phyloP scores from a whole-genome alignment of 495 filamentous ascomycete species.

The Geoglossum glabrum region DNA sequence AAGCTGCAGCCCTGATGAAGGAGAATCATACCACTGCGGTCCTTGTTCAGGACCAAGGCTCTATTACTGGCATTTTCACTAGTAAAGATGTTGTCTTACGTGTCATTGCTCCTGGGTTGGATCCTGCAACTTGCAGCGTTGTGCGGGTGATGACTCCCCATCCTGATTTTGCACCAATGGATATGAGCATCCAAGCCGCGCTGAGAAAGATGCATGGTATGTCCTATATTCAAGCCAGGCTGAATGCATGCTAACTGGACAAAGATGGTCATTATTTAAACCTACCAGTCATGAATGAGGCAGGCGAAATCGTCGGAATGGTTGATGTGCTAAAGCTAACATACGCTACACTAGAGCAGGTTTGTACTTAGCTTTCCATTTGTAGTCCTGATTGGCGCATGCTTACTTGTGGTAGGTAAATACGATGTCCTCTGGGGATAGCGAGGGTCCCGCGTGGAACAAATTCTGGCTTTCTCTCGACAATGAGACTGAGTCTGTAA shows the following conservation, averaged over 20 bases:
- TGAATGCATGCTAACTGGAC: neutral
- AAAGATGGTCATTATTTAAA: slow-evolving; percentile 95
- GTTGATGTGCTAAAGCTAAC: slow-evolving; percentile 96
- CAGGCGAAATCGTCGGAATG: slow-evolving; percentile 96
- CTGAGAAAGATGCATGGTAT: slow-evolving; percentile 96
- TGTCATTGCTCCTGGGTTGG: slow-evolving; percentile 90
- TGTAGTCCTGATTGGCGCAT: neutral
- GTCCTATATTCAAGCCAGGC: slow-evolving; percentile 13
- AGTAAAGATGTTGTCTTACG: slow-evolving; percentile 98
- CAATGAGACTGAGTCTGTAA: slow-evolving; percentile 87
- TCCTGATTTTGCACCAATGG: slow-evolving; percentile 92
- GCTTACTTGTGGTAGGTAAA: slow-evolving; percentile 35
- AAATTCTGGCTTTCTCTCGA: slow-evolving; percentile 98
- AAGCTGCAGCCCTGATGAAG: slow-evolving; percentile 88
- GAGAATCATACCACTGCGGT: slow-evolving; percentile 95
- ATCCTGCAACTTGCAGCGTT: slow-evolving; percentile 88
- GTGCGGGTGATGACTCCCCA: slow-evolving; percentile 98
- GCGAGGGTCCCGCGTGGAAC: slow-evolving; percentile 94
- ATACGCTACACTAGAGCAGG: slow-evolving; percentile 93
- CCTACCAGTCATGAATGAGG: slow-evolving; percentile 92
- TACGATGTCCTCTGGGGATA: slow-evolving; percentile 58
- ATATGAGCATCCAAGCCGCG: slow-evolving; percentile 97
- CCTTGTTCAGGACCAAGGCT: slow-evolving; percentile 87
- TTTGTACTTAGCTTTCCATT: slow-evolving; percentile 21
- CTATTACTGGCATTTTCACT: slow-evolving; percentile 97